These are phyloP conservation scores for Rosa hybrid DNA, from an alignment of 331 rosid genomes.

Conservation along the genomic window DNA sequence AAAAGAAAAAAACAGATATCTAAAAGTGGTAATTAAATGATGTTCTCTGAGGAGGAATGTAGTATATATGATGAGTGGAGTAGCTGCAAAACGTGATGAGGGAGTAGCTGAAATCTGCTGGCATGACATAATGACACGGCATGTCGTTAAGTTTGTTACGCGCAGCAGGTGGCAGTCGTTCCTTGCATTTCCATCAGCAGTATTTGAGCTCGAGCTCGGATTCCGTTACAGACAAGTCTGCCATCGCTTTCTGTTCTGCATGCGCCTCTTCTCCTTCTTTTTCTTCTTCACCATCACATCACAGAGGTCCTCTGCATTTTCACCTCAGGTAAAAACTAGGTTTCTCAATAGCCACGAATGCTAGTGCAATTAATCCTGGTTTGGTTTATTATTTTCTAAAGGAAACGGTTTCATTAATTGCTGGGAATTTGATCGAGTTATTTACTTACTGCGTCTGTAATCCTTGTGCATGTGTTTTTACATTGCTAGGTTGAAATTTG, in stretches of 20 bases:
- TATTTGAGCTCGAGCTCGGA: not conserved
- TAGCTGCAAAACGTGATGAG: too few species aligned
- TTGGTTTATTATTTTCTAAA: not conserved
- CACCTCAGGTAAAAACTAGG: not conserved
- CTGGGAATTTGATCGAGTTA: not conserved
- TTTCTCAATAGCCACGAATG: too few species aligned
- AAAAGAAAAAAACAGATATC: too few species aligned
- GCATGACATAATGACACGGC: not conserved
- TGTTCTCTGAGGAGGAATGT: too few species aligned
- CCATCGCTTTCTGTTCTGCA: not conserved
- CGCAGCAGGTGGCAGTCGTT: slow-evolving; percentile 8
- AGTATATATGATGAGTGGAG: too few species aligned
- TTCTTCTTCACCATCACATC: not conserved
- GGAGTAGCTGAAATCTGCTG: not conserved
- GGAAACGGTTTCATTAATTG: too few species aligned
- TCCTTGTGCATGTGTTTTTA: not conserved
- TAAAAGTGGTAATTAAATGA: too few species aligned
- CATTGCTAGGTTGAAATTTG: slow-evolving; percentile 26
- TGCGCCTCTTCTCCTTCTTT: not conserved
- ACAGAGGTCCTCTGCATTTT: not conserved
- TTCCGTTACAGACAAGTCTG: not conserved
- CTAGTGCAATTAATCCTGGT: too few species aligned
- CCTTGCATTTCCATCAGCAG: not conserved
- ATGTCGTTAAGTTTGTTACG: not conserved
- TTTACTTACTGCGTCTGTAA: not conserved